A percentile compares a stretch with the other conserved stretches of the same genome.
Evolutionary conservation across 108 stramenopile species (phyloP).

Genomic region (Hondaea fermentalgiana): DNA sequence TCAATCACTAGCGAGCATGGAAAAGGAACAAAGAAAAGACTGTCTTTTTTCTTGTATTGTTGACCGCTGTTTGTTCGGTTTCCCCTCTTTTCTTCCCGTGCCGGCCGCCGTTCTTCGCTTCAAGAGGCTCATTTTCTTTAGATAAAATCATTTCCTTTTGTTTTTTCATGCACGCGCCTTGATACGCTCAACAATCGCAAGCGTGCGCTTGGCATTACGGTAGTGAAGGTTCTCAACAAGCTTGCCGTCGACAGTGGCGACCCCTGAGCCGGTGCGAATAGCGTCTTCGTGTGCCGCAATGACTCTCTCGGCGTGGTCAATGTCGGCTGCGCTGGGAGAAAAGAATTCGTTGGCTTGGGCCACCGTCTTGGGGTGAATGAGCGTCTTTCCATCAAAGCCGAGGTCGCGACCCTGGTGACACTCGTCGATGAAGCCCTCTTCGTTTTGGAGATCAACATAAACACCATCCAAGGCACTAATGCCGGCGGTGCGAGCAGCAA

Average conservation of each 20-base stretch:
- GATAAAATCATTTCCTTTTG: no score
- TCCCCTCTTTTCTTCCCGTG: no score
- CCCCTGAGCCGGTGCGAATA: background rate
- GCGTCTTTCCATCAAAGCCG: slow-evolving; percentile 31
- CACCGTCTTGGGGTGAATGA: slow-evolving; percentile 24
- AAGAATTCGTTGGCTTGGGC: background rate
- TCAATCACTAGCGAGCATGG: no score
- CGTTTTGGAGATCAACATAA: background rate
- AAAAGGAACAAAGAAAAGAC: no score
- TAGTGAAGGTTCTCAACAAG: background rate
- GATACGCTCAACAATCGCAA: background rate
- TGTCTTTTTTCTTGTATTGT: no score
- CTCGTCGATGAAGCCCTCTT: background rate
- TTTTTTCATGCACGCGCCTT: background rate
- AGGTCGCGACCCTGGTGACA: slow-evolving; percentile 12
- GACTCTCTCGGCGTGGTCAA: background rate
- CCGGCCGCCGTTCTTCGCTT: no score
- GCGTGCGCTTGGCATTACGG: background rate
- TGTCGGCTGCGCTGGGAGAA: slow-evolving; percentile 3
- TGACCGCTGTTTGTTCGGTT: no score
- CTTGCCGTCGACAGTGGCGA: background rate
- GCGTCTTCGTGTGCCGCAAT: slow-evolving; percentile 15
- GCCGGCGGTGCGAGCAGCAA: slow-evolving; percentile 12
- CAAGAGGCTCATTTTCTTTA: no score
- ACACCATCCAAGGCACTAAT: slow-evolving; percentile 1